Base-by-base conservation (phyloP, 1,284 basidiomycete species). In the Sutorius eximius region DNA sequence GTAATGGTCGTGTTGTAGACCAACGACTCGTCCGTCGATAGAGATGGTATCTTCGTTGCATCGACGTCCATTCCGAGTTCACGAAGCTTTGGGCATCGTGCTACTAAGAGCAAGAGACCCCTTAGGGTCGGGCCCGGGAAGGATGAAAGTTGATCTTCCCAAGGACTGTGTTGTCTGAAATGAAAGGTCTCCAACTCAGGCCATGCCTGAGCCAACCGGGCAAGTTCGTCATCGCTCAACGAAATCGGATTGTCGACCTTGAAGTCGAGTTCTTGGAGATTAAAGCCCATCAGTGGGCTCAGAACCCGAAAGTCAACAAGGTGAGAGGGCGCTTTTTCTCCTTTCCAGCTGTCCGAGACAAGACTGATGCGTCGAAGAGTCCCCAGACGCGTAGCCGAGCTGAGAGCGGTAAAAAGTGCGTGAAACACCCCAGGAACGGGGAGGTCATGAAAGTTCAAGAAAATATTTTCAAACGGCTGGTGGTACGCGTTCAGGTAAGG, bases 151-250 rank as follows among this genome's bases (percentile, higher is more conserved):
- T 5, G 7, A 46, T 20, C 8, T 18, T 12, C 3, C 45, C 44
- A 55, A 6, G 56, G 36, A 7, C 6, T 29, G 18, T 8, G 2
- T 24, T 11, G 15, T 20, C 52, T 59, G 22, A 55, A 9, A 13
- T 49, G 15, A 33, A 62, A 40, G 1, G 10, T 40, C 33, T 56
- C 44, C 32, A 62, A 44, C n/a, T 46, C 43, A 9, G 59, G 53
- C 61, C 63, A 68, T 12, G 45, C 53, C 32, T 38, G 53, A 9
- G 41, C 52, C 16, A 66, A 27, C 5, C 9, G 34, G 15, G 10
- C 27, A 18, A 64, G 34, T 29, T 56, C 59, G 12, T 59, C 52
- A 13, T 66, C 63, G 13, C 52, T 30, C 42, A 64, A 42, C 10
- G 51, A 45, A 30, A 61, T 29, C 12, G 29, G n/a, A 27, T 46